Evolutionary conservation across 495 filamentous ascomycete species (phyloP).

Genomic region (Lindgomyces ingoldianus): DNA sequence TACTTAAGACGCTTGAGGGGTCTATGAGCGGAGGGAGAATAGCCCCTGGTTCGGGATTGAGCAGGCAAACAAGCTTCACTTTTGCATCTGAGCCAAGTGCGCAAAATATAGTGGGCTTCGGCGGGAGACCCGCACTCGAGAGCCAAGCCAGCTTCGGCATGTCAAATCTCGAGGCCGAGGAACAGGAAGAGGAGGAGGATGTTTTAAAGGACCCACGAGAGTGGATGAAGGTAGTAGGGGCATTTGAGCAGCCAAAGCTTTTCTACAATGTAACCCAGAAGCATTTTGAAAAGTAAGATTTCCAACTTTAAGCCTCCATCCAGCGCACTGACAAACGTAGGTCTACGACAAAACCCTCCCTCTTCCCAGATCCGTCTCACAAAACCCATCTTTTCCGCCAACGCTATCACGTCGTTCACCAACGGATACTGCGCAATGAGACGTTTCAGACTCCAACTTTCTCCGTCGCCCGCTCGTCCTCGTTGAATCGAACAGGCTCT

Average conservation of each 20-base stretch:
- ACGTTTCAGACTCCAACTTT: slow-evolving; percentile 82
- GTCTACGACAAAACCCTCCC: slow-evolving; percentile 51
- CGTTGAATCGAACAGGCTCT: slow-evolving; percentile 58
- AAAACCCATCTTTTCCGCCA: slow-evolving; percentile 86
- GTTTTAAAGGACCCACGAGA: slow-evolving; percentile 62
- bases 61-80: slow-evolving; percentile 61
- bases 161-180: slow-evolving; percentile 59
- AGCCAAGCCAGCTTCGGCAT: slow-evolving; percentile 65
- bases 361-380: slow-evolving; percentile 76
- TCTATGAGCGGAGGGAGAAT: slow-evolving; percentile 82
- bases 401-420: slow-evolving; percentile 85
- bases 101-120: slow-evolving; percentile 47
- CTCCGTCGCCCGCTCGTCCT: slow-evolving; percentile 50
- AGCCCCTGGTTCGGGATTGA: slow-evolving; percentile 47
- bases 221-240: slow-evolving; percentile 76
- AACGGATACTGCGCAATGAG: slow-evolving; percentile 88
- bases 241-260: slow-evolving; percentile 84
- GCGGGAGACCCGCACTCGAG: slow-evolving; percentile 48
- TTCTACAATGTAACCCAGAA: slow-evolving; percentile 85
- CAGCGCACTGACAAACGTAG: slow-evolving; percentile 15
- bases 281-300: slow-evolving; percentile 73
- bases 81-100: slow-evolving; percentile 34
- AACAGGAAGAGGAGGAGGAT: slow-evolving; percentile 61
- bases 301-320: neutral
- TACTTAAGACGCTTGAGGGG: slow-evolving; percentile 77